phyloP scores from a whole-genome alignment of 108 stramenopile genomes.

The Cylindrotheca fusiformis region DNA sequence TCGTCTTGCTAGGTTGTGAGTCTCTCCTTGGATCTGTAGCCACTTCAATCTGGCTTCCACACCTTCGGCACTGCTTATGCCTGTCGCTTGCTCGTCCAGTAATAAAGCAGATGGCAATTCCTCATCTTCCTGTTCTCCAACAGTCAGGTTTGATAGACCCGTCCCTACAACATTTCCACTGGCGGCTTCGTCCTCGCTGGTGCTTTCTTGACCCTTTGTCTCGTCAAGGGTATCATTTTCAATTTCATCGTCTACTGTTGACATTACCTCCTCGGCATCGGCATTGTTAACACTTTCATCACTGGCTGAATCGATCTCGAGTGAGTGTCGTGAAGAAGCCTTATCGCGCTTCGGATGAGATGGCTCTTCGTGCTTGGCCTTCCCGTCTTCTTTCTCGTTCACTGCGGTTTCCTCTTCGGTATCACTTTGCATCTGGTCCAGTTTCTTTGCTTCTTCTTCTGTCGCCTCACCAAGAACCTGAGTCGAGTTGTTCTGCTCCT shows the following conservation, averaged over 20 bases:
- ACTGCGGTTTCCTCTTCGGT: conserved; percentile 49
- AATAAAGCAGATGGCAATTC: conserved; percentile 6
- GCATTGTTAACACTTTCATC: conserved; percentile 12
- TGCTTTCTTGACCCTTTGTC: conserved; percentile 8
- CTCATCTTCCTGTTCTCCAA: conserved; percentile 15
- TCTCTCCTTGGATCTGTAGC: conserved; percentile 74
- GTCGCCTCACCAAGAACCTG: conserved; percentile 75
- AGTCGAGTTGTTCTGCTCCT: conserved; percentile 53
- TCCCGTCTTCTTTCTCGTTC: conserved; percentile 34
- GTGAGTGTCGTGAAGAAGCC: not conserved
- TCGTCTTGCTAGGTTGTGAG: conserved; percentile 70
- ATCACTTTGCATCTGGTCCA: conserved; percentile 25
- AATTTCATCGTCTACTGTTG: conserved; percentile 35
- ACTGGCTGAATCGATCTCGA: not conserved
- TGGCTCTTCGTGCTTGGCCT: conserved; percentile 18
- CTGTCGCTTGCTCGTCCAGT: conserved; percentile 45
- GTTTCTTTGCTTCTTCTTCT: conserved; percentile 39
- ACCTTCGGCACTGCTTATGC: conserved; percentile 34
- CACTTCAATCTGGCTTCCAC: conserved; percentile 60
- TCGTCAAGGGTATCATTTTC: conserved; percentile 34
- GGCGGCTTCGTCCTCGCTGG: conserved; percentile 18
- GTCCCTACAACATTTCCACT: conserved; percentile 37
- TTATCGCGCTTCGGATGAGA: not conserved
- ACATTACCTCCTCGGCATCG: conserved; percentile 27
- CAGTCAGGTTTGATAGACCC: conserved; percentile 39